Percentiles rank a stretch among this genome's conserved stretches.
Conservation (phyloP, 306 rosid genomes). For the Datisca glomerata region DNA sequence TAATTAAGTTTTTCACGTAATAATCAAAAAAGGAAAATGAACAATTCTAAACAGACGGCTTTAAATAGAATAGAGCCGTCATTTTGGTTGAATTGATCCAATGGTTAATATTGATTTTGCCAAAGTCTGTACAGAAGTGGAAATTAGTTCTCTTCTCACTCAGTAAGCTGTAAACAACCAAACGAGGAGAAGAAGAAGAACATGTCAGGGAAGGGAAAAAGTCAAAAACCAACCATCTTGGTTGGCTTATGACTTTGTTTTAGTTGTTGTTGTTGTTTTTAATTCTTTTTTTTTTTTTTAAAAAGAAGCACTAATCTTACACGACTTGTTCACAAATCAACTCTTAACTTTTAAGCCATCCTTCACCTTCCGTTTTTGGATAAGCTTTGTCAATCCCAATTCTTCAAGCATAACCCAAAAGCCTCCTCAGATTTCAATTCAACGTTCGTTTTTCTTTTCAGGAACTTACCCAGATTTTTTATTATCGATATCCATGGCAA, state of each 20-base stretch:
- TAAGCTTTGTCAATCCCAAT: not conserved
- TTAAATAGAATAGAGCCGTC: too few species aligned
- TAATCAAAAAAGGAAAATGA: too few species aligned
- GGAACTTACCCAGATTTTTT: not conserved
- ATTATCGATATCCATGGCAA: constrained; percentile 29
- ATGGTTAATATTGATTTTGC: too few species aligned
- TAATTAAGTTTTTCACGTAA: too few species aligned
- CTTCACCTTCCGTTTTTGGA: not conserved
- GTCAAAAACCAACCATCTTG: constrained; percentile 6
- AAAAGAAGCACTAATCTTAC: not conserved
- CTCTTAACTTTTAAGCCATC: not conserved
- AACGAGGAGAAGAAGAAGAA: too few species aligned
- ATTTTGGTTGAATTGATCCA: too few species aligned
- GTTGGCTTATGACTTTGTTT: not conserved
- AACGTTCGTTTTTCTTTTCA: too few species aligned
- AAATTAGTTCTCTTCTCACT: too few species aligned
- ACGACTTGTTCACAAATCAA: not conserved
- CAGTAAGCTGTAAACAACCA: too few species aligned
- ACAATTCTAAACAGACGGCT: too few species aligned
- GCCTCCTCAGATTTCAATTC: not conserved
- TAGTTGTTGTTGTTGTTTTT: not conserved
- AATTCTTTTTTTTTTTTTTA: not conserved
- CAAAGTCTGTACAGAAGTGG: too few species aligned
- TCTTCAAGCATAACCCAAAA: not conserved
- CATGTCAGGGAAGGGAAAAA: too few species aligned